Percentiles rank a stretch among this genome's conserved stretches.
Conservation (phyloP, 495 filamentous ascomycete species). For the Penicillium canescens region DNA sequence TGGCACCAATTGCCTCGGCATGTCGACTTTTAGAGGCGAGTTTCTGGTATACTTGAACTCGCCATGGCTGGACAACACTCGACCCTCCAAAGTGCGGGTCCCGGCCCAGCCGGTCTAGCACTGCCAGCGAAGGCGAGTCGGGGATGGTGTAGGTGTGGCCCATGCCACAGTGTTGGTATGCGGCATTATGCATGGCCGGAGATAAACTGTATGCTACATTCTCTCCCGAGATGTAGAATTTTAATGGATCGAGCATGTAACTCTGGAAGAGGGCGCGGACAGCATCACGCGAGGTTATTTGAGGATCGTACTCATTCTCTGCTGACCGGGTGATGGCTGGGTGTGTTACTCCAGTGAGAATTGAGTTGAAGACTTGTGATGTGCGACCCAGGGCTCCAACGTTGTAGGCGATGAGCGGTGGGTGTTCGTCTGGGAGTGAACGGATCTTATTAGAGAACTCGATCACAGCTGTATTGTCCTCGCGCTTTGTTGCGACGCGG, state of each 20-base stretch:
- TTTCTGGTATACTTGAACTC: constrained; percentile 67
- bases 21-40: constrained; percentile 71
- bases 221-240: constrained; percentile 74
- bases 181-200: constrained; percentile 78
- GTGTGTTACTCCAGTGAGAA: constrained; percentile 69
- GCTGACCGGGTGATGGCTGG: constrained; percentile 50
- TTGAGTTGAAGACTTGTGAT: constrained; percentile 67
- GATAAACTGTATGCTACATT: constrained; percentile 75
- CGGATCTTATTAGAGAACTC: constrained; percentile 53
- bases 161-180: constrained; percentile 70
- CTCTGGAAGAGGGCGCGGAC: constrained; percentile 55
- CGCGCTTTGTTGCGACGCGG: constrained; percentile 57
- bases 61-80: constrained; percentile 73
- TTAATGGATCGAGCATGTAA: constrained; percentile 62
- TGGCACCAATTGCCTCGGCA: constrained; percentile 76
- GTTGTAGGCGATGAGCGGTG: constrained; percentile 71
- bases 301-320: constrained; percentile 36
- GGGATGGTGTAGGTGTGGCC: constrained; percentile 69
- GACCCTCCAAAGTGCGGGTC: constrained; percentile 72
- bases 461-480: constrained; percentile 58
- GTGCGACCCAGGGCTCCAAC: constrained; percentile 65
- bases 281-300: constrained; percentile 58
- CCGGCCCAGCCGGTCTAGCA: constrained; percentile 60
- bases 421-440: constrained; percentile 35
- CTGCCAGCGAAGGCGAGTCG: constrained; percentile 62